Percentiles rank a stretch among this genome's conserved stretches.
These are phyloP conservation scores for Infundibulicybe gibba DNA, from an alignment of 768 basidiomycete species.

Conservation along the genomic window DNA sequence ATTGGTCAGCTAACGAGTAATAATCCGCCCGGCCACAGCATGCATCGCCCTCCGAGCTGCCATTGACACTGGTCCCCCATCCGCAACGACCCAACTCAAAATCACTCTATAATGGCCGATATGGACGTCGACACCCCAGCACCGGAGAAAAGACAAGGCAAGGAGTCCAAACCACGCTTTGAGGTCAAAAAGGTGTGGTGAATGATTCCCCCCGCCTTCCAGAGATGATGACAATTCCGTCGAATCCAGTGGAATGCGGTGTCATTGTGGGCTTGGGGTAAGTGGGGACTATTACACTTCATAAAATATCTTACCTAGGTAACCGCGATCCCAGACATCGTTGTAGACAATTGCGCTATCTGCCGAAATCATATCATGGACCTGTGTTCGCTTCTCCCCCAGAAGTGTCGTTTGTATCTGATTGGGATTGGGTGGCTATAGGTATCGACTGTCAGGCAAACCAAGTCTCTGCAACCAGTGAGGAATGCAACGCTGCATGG, in stretches of 20 bases:
- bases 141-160: conserved; percentile 45
- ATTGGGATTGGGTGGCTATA: conserved; percentile 29
- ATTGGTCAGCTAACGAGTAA: too few species aligned
- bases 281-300: conserved; percentile 10
- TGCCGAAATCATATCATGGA: conserved; percentile 99
- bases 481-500: conserved; percentile 98
- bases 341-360: conserved; percentile 99
- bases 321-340: conserved; percentile 65
- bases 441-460: conserved; percentile 99
- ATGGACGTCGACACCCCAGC: conserved; percentile 60
- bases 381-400: conserved; percentile 64
- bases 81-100: background rate
- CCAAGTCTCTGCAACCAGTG: conserved; percentile 93
- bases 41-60: too few species aligned
- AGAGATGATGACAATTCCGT: conserved; percentile 6
- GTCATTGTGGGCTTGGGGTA: conserved; percentile 98
- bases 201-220: background rate
- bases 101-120: conserved; percentile 42
- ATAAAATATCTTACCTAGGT: background rate
- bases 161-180: conserved; percentile 79
- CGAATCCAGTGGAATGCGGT: conserved; percentile 99
- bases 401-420: background rate
- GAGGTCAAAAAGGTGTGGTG: conserved; percentile 94
- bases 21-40: too few species aligned
- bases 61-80: too few species aligned